These are phyloP conservation scores for Euphrasia arctica DNA, from an alignment of 305 asterid genomes.

Conservation along the genomic window DNA sequence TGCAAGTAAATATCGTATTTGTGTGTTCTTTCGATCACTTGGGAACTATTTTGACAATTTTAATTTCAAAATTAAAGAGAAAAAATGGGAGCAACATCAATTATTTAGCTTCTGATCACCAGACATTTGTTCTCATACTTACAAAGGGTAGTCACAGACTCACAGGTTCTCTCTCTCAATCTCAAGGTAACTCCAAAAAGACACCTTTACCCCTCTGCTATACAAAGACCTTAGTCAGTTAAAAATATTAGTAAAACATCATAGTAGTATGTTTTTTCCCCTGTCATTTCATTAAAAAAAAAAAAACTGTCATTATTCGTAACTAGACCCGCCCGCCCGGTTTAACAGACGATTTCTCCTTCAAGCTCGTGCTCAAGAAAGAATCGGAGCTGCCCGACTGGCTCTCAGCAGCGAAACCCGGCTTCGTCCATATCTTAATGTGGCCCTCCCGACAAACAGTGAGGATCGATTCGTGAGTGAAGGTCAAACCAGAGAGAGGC, in stretches of 20 bases:
- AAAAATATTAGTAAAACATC: constrained; percentile 3
- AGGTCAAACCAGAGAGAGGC: constrained; percentile 81
- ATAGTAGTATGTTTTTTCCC: constrained; percentile 17
- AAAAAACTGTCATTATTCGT: constrained; percentile 49
- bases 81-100: constrained; percentile 29
- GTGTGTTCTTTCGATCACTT: not conserved
- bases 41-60: not conserved
- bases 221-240: constrained; percentile 52
- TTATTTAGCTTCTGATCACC: constrained; percentile 35
- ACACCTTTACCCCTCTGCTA: constrained; percentile 47
- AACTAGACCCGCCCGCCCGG: constrained; percentile 35
- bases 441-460: constrained; percentile 91
- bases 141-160: constrained; percentile 47
- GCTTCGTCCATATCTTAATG: constrained; percentile 92
- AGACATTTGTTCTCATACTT: constrained; percentile 45
- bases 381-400: constrained; percentile 40
- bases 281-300: constrained; percentile 26
- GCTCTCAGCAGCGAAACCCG: constrained; percentile 50
- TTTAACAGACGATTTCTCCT: constrained; percentile 51
- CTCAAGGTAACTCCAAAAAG: constrained; percentile 36
- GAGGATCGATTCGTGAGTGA: constrained; percentile 86
- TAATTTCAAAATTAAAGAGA: not conserved
- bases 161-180: constrained; percentile 24
- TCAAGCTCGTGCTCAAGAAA: constrained; percentile 44
- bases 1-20: not conserved